Conservation (phyloP, 768 basidiomycete genomes). For the Auricularia cornea region DNA sequence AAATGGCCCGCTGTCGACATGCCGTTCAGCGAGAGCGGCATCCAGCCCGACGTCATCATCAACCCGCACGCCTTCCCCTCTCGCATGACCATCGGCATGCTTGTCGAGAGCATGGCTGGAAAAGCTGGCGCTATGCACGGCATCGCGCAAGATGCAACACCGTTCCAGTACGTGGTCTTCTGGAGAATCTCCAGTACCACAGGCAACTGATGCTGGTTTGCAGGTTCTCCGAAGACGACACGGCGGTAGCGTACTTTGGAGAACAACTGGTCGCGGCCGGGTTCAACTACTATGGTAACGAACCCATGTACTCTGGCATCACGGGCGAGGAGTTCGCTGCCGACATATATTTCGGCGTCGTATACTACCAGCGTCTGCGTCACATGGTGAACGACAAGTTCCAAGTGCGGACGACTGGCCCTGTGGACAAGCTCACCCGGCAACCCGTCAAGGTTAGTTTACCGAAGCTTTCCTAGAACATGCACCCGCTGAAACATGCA, state of each 20-base stretch:
- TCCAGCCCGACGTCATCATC: slow-evolving; percentile 99
- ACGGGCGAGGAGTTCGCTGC: slow-evolving; percentile 98
- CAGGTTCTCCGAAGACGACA: slow-evolving; percentile 93
- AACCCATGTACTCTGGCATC: slow-evolving; percentile 99
- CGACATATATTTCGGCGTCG: slow-evolving; percentile 96
- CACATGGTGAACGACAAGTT: slow-evolving; percentile 99
- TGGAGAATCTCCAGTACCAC: slow-evolving; percentile 18
- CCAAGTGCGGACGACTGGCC: slow-evolving; percentile 97
- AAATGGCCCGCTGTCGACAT: slow-evolving; percentile 98
- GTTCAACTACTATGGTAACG: slow-evolving; percentile 98
- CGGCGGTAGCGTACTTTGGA: slow-evolving; percentile 96
- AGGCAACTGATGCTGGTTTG: slow-evolving; percentile 8
- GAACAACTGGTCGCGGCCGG: slow-evolving; percentile 88
- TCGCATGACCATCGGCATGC: slow-evolving; percentile 99
- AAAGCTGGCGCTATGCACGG: slow-evolving; percentile 99
- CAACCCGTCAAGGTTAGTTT: slow-evolving; percentile 87
- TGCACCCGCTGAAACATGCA: slow-evolving; percentile 2
- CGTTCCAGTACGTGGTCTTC: slow-evolving; percentile 98
- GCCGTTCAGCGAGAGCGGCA: slow-evolving; percentile 98
- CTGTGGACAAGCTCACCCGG: slow-evolving; percentile 89
- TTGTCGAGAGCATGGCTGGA: slow-evolving; percentile 99
- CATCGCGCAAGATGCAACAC: slow-evolving; percentile 95
- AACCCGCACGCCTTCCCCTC: slow-evolving; percentile 99
- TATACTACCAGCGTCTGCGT: slow-evolving; percentile 96
- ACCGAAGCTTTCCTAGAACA: slow-evolving; percentile 1